Evolutionary conservation across 2,329 filamentous ascomycete genomes (phyloP), one percentile per base, ranked within the genome.

Genomic region (Talaromyces sp.): DNA sequence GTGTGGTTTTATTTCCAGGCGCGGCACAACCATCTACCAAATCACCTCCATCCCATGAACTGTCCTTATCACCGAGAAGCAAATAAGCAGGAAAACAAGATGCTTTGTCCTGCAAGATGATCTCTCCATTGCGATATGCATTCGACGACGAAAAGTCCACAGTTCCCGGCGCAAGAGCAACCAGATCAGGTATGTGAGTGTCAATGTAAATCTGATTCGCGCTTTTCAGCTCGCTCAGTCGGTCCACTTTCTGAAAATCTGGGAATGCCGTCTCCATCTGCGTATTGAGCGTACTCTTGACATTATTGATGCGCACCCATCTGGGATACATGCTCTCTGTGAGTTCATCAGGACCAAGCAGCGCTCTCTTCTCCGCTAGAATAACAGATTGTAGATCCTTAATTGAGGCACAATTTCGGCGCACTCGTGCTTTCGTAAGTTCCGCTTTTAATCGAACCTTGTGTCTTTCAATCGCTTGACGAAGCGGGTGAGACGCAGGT

Each of bases 1-100:
- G 94, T 7, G 93, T 97, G 1, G 94, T 97, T 75, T 99, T 99
- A 73, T 99, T 99, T 5, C 94, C 94, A 1, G 94, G 94, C 0
- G 94, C 94, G 0, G 94, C 90, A 70, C 93, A 97, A 0, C 89
- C 89, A 72, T 99, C 94, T n/a, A 97, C 84, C 8, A 95, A 78
- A 67, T 94, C 85, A 22, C 90, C 90, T 22, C 90, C 90, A 2
- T 64, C 43, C 64, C 68, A 71, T 19, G 36, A 11, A 21, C 33
- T 43, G 63, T 87, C 83, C 58, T 83, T 78, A 8, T 84, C 76
- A 0, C 76, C 76, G 53, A 96, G 81, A 0, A 99, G 78, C 2
- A 99, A 78, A 69, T 94, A 94, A 0, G 93, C 94, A 0, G 94
- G 94, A 67, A 99, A 97, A 69, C 94, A 99, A 0, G 92, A 97